Evolutionary conservation across 495 filamentous ascomycete genomes (phyloP), one percentile per base, ranked within the genome.

Genomic region (Hypoxylon subgilvum): DNA sequence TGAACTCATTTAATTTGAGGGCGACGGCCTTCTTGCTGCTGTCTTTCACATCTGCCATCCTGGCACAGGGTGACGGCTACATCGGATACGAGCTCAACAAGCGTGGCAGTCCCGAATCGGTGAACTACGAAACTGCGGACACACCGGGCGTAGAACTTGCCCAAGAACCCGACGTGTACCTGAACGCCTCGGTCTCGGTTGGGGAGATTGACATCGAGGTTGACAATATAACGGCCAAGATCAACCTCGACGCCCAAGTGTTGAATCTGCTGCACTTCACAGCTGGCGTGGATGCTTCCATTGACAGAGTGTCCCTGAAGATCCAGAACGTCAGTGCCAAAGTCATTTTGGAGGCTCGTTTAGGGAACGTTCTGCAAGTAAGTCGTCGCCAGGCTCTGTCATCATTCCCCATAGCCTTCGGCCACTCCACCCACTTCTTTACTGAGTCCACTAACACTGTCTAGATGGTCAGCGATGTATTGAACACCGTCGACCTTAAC

Each of bases 241-340:
- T 85, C 65, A 85, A 85, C 68, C 67, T 85, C 30, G 79, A 82
- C 53, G 81, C 79, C 7, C 74, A 82, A 61, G 82, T 85, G 6
- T 69, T 84, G 41, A 74, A 75, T 44, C 72, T 84, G 23, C 75
- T 85, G 28, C 67, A 73, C 34, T 83, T 84, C 74, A 82, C 77
- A 50, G 82, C 82, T 7, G 82, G 82, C 18, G 82, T 85, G 8
- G 75, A 78, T 65, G 69, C 76, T 19, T 75, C 70, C 35, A 81
- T 84, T 69, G 76, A 82, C 63, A 68, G 74, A 17, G 82, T 85
- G 32, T 30, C 60, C 22, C 73, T 85, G 1, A 67, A 68, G 22
- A 83, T 84, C 63, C 70, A 82, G 59, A 79, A 85, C 44, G 76
- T 85, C 52, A 72, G 67, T 43, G 82, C 82, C n/a, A 75, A 80